phyloP scores from a whole-genome alignment of 2,329 filamentous ascomycete genomes.

The Pseudogymnoascus sp. region DNA sequence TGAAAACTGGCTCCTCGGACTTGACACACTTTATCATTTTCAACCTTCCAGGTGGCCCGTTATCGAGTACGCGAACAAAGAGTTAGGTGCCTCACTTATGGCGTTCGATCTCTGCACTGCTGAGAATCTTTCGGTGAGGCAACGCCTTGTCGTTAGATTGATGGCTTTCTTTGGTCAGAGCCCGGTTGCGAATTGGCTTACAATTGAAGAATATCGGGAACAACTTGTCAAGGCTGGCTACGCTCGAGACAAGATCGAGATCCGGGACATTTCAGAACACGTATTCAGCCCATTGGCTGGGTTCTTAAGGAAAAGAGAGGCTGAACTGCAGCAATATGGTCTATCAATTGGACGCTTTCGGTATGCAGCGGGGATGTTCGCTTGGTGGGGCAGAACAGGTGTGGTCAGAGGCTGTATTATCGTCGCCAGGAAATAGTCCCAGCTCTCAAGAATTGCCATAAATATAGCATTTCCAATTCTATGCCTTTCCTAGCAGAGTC shows the following conservation, averaged over 20 bases:
- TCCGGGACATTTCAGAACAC: slow-evolving; percentile 43
- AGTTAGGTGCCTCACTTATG: slow-evolving; percentile 13
- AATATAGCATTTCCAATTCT: neutral
- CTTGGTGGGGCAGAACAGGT: slow-evolving; percentile 34
- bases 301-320: slow-evolving; percentile 34
- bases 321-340: slow-evolving; percentile 28
- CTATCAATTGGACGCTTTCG: slow-evolving; percentile 31
- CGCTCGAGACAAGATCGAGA: slow-evolving; percentile 30
- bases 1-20: slow-evolving; percentile 12
- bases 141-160: slow-evolving; percentile 4
- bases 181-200: slow-evolving; percentile 12
- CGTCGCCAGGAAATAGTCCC: slow-evolving; percentile 26
- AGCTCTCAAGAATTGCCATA: neutral
- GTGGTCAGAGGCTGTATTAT: slow-evolving; percentile 33
- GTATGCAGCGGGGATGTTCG: slow-evolving; percentile 29
- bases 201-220: slow-evolving; percentile 32
- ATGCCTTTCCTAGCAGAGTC: neutral
- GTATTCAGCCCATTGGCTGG: slow-evolving; percentile 42
- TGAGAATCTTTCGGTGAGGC: slow-evolving; percentile 8
- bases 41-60: slow-evolving; percentile 11
- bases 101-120: slow-evolving; percentile 12
- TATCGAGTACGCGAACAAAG: slow-evolving; percentile 9
- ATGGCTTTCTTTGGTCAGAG: slow-evolving; percentile 8
- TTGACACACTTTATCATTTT: slow-evolving; percentile 14
- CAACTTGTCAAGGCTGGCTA: slow-evolving; percentile 43